Percentiles rank a stretch among this genome's conserved stretches.
Conservation (phyloP, 2,329 filamentous ascomycete species). For the Ceratocystis diversiconidia region DNA sequence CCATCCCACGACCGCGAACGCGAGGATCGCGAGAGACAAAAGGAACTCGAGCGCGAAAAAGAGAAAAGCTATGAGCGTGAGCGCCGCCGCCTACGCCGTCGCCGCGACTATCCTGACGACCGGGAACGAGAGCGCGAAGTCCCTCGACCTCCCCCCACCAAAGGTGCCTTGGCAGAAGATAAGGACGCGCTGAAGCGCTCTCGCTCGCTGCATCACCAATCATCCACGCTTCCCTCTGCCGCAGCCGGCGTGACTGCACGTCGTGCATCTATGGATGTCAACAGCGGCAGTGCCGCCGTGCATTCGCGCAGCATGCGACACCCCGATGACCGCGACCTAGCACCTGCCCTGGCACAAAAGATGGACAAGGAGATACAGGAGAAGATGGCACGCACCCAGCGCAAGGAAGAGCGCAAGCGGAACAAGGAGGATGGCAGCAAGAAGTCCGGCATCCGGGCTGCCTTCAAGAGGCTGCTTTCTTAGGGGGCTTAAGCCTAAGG, state of each 20-base stretch:
- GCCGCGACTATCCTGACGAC: background rate
- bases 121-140: background rate
- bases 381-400: background rate
- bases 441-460: constrained; percentile 17
- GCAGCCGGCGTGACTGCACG: background rate
- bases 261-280: constrained; percentile 10
- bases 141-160: background rate
- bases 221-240: background rate
- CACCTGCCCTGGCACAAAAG: background rate
- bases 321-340: background rate
- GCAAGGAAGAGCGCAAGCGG: constrained; percentile 17
- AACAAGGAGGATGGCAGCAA: constrained; percentile 17
- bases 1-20: background rate
- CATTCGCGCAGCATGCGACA: background rate
- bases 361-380: constrained; percentile 8
- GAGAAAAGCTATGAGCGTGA: background rate
- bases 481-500: background rate
- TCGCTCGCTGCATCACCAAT: constrained; percentile 4
- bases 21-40: background rate
- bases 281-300: background rate
- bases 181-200: constrained; percentile 11
- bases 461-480: constrained; percentile 17
- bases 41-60: constrained; percentile 2
- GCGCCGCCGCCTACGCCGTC: constrained; percentile 2
- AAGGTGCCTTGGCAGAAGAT: background rate